Base-by-base conservation (phyloP, 2,329 filamentous ascomycete species). In the Fusarium abutilonis region DNA sequence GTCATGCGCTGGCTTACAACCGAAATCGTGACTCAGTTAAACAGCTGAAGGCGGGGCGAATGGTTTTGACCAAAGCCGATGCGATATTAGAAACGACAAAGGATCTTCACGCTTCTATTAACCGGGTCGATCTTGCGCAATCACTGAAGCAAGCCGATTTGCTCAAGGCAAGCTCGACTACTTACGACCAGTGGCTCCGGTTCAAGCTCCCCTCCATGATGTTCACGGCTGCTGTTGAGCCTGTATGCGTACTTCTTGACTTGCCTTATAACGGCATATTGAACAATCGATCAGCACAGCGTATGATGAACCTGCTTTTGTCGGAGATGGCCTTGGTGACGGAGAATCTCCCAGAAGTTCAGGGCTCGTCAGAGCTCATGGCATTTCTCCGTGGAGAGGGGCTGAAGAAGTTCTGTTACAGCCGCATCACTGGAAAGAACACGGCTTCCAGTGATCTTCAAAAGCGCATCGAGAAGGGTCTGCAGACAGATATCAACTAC, bases 181-280 rank as follows among this genome's bases (percentile, higher is more conserved):
- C 58, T 11, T 75, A 71, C 49, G 74, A 76, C 41, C 52, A 70
- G 6, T 87, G 95, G 63, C 77, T 95, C 8, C 83, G 86, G 59
- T 80, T 85, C 67, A 95, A 97, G 75, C 83, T 98, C 4, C 90
- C 94, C 42, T 89, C 88, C 42, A 80, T 97, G 34, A 87, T 91
- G 3, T 86, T 93, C 66, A 88, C 89, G 60, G 85, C 88, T 43
- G 82, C 95, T 26, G 86, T 96, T 51, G 93, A 97, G 63, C 89
- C 94, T 0, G 80, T 97, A 6, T 93, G 92, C 4, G 89, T 91
- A 2, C 79, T 96, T 9, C 83, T 96, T 47, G 90, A 96, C 68
- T 86, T 89, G 67, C 82, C 85, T 26, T 96, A 96, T 72, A 86
- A 89, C 39, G 81, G 87, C 42, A 76, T 98, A 1, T 76, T 90